These are phyloP conservation scores for Verticillium isaacii DNA, from an alignment of 2,329 filamentous ascomycete genomes.

Conservation along the genomic window DNA sequence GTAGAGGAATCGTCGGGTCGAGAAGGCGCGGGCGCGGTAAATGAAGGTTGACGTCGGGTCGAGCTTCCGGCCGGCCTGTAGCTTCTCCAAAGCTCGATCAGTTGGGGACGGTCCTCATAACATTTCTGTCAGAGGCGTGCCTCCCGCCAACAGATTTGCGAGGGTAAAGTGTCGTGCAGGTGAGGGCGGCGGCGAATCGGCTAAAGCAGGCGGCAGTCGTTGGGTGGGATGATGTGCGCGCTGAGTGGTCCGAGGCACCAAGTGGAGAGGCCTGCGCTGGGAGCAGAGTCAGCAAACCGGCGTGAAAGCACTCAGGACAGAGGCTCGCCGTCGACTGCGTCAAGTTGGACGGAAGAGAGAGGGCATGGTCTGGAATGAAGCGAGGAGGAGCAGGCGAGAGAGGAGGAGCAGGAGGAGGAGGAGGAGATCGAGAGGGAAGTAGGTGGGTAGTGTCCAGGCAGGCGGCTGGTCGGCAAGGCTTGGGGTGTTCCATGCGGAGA, in stretches of 20 bases:
- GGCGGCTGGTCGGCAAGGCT: not conserved
- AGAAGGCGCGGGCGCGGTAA: not conserved
- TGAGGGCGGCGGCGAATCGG: not conserved
- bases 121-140: not conserved
- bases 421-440: not conserved
- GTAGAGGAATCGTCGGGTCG: not conserved
- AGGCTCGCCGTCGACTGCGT: not conserved
- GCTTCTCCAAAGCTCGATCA: slow-evolving; percentile 2
- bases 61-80: not conserved
- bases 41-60: not conserved
- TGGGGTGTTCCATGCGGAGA: not conserved
- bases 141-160: not conserved
- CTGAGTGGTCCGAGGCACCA: not conserved
- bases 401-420: not conserved
- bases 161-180: too few species aligned
- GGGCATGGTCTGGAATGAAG: not conserved
- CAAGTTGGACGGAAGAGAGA: not conserved
- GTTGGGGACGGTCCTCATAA: not conserved
- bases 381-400: not conserved
- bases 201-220: not conserved
- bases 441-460: not conserved
- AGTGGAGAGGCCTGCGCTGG: not conserved
- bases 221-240: not conserved
- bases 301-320: not conserved
- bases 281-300: not conserved